Evolutionary conservation across 1,139 yeast species (phyloP), one percentile per base, ranked within the genome.

Genomic region (Ogataea hybrid): DNA sequence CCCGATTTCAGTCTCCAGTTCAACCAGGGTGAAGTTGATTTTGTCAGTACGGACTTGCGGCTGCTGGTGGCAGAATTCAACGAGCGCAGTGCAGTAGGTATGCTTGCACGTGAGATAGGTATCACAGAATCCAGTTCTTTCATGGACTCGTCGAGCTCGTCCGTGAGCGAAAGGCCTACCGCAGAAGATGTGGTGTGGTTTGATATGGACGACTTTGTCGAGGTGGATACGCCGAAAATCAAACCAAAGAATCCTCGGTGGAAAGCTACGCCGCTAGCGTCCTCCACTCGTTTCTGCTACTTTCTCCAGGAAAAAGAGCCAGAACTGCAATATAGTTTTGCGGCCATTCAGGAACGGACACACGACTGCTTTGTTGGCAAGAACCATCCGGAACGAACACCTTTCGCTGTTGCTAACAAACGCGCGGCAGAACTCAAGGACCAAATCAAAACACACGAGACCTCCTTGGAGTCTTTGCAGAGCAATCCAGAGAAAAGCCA

Each of bases 181-280:
- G n/a, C 23, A 5, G 29, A 42, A 18, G 48, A 47, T 16, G 61
- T 33, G 11, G 41, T 78, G 0, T 92, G 97, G 97, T 68, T 81
- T 39, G 97, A 92, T 58, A 64, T 75, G 23, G 79, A 85, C 46
- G 98, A 92, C 63, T 92, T 81, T 54, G 70, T 77, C 12, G 97
- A 92, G 56, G 65, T 90, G 33, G 87, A 78, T 56, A 69, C 72
- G 51, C 65, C 65, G n/a, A 68, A 73, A 47, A 61, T 69, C 18
- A 68, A 63, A 2, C 67, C 76, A 4, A 69, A 75, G 2, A 64
- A 71, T 34, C 92, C 95, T 0, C 64, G 69, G 33, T 73, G 90
- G 36, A 65, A 67, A 14, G 73, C 86, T 0, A 55, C 70, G 15
- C 94, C 95, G 1, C 69, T 90, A 51, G 71, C 86, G 45, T 77